These are phyloP conservation scores for Cercis canadensis DNA, from an alignment of 306 rosid species.

Conservation along the genomic window DNA sequence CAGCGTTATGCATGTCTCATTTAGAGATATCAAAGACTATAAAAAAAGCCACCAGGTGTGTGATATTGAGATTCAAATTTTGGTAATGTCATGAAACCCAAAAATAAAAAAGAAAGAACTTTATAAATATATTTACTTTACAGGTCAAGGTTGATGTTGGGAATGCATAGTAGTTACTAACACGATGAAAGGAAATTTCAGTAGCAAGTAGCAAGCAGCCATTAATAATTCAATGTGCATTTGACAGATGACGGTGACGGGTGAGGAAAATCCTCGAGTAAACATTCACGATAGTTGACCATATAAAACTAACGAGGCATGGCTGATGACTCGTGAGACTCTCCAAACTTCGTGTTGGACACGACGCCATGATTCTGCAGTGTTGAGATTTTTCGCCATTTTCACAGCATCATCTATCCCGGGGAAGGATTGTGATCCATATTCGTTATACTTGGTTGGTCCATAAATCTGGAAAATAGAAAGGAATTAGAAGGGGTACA, in stretches of 20 bases:
- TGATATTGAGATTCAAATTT: too few species aligned
- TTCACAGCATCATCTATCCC: slow-evolving; percentile 61
- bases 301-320: slow-evolving; percentile 54
- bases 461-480: slow-evolving; percentile 61
- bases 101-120: too few species aligned
- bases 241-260: neutral
- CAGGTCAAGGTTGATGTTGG: neutral
- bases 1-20: too few species aligned
- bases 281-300: slow-evolving; percentile 58
- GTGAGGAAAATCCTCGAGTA: neutral
- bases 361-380: slow-evolving; percentile 59
- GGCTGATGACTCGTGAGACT: slow-evolving; percentile 68
- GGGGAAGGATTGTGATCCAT: slow-evolving; percentile 68
- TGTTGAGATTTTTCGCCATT: slow-evolving; percentile 47
- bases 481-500: neutral
- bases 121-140: neutral
- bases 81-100: too few species aligned
- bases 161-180: too few species aligned
- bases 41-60: too few species aligned
- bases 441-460: slow-evolving; percentile 62
- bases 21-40: too few species aligned
- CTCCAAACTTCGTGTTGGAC: slow-evolving; percentile 77
- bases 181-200: neutral
- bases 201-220: too few species aligned
- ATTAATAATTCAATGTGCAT: too few species aligned